phyloP scores from a whole-genome alignment of 2,329 filamentous ascomycete species.

The Colletotrichum gloeosporioides region DNA sequence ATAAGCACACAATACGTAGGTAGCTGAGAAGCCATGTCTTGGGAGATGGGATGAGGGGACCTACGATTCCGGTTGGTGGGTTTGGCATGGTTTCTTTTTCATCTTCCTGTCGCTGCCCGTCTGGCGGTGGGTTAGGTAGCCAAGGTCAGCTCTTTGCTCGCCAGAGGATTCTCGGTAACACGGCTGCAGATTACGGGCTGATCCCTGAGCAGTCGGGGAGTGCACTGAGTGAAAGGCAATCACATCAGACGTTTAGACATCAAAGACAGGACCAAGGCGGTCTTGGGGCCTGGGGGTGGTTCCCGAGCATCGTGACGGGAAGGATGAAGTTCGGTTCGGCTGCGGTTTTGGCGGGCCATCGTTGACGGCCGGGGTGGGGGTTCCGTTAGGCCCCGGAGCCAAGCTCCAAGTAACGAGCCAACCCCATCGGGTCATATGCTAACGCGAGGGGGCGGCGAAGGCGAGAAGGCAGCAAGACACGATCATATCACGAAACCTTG shows the following conservation, averaged over 20 bases:
- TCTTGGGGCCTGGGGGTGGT: neutral
- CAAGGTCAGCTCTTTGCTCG: neutral
- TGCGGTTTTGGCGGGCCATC: neutral
- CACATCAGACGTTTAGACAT: neutral
- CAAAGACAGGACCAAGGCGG: neutral
- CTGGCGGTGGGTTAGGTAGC: neutral
- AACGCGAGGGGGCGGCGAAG: neutral
- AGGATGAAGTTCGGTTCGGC: neutral
- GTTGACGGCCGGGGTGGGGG: neutral
- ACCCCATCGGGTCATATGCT: neutral
- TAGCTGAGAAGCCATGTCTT: neutral
- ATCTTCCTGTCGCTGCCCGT: neutral
- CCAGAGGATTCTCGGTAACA: neutral
- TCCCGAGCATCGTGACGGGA: neutral
- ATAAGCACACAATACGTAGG: neutral
- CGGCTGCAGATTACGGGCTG: neutral
- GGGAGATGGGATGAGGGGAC: neutral
- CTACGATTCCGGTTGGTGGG: neutral
- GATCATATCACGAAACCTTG: neutral
- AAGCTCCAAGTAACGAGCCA: neutral
- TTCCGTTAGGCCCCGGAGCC: neutral
- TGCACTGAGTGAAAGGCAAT: neutral
- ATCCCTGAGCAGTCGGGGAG: neutral
- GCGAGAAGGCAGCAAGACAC: neutral
- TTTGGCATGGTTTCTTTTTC: neutral